phyloP scores from a whole-genome alignment of 163 green algal genomes.

The Scenedesmus sp. region DNA sequence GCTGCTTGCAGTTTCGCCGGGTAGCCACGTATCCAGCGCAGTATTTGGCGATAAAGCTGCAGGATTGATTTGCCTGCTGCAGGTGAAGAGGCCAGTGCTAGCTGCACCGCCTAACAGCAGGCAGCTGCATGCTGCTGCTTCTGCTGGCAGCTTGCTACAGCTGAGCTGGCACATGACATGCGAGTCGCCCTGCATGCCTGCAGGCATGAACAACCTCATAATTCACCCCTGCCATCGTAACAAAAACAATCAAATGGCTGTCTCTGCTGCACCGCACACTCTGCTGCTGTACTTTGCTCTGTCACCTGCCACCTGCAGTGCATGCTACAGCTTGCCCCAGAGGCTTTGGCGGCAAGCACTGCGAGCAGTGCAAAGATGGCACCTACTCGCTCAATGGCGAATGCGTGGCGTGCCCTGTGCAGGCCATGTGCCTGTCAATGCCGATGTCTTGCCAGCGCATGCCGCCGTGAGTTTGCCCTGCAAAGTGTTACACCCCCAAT shows the following conservation, averaged over 20 bases:
- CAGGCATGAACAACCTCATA: no score
- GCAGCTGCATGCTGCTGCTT: not conserved
- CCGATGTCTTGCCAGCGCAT: not conserved
- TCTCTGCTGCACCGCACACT: no score
- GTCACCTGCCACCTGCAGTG: not conserved
- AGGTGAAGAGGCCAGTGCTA: not conserved
- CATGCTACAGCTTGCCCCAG: no score
- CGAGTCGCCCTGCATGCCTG: no score
- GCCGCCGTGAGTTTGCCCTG: not conserved
- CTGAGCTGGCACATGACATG: not conserved
- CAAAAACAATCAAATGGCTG: no score
- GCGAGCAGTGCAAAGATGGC: not conserved
- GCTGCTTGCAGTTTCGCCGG: not conserved
- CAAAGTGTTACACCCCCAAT: not conserved
- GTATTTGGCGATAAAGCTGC: not conserved
- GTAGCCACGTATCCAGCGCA: not conserved
- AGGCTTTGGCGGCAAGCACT: not conserved
- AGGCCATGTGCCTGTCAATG: not conserved
- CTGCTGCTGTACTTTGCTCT: no score
- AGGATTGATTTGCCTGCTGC: not conserved
- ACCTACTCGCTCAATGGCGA: not conserved
- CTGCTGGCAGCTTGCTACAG: not conserved
- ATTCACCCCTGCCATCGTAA: no score
- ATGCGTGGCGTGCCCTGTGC: not conserved
- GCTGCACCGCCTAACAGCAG: not conserved